A percentile compares a stretch with the other conserved stretches of the same genome.
phyloP scores from a whole-genome alignment of 768 basidiomycete genomes.

The Phylloporus scabripes region DNA sequence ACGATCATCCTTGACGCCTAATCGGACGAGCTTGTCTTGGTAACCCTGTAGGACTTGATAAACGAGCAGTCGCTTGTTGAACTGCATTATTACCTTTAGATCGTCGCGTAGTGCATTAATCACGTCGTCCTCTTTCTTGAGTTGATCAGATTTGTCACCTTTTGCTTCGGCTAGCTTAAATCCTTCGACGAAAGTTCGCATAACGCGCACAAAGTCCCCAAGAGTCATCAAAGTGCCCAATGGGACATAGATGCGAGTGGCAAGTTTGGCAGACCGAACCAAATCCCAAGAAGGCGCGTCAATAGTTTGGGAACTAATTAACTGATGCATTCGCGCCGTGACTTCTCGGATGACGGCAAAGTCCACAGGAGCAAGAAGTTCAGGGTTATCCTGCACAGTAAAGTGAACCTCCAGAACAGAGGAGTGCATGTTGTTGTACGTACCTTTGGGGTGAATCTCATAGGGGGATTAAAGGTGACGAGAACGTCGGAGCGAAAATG shows the following conservation, averaged over 20 bases:
- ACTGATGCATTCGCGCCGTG: conserved; percentile 58
- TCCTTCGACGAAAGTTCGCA: conserved; percentile 67
- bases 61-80: background rate
- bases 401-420: conserved; percentile 2
- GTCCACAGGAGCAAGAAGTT: conserved; percentile 63
- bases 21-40: conserved; percentile 61
- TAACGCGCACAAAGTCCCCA: conserved; percentile 78
- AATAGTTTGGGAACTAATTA: conserved; percentile 72
- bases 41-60: conserved; percentile 44
- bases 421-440: background rate
- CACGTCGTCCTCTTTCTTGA: conserved; percentile 24
- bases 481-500: conserved; percentile 86
- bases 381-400: conserved; percentile 53
- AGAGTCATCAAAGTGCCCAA: conserved; percentile 82
- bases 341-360: conserved; percentile 53
- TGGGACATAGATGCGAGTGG: conserved; percentile 77
- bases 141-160: conserved; percentile 22
- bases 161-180: conserved; percentile 48
- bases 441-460: conserved; percentile 62
- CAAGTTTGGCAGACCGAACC: conserved; percentile 69
- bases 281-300: conserved; percentile 84
- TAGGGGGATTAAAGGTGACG: conserved; percentile 72
- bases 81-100: conserved; percentile 46
- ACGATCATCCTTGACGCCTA: conserved; percentile 82
- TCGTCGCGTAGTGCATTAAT: conserved; percentile 41